Evolutionary conservation across 2,329 filamentous ascomycete species (phyloP), one percentile per base, ranked within the genome.

Genomic region (Botrytis sinoallii): DNA sequence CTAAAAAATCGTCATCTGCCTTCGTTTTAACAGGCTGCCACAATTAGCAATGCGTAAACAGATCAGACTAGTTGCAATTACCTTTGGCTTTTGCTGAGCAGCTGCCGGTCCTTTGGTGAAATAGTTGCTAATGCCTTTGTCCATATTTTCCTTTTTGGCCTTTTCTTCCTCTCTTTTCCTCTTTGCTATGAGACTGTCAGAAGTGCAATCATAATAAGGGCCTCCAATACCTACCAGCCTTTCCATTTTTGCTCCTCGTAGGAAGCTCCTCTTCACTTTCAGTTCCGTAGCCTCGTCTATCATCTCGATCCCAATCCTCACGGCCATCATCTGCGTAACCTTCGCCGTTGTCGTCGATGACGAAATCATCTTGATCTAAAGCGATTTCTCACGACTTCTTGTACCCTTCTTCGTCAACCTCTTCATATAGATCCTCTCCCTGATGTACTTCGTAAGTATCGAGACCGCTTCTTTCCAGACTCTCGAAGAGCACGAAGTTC

Each of bases 351-450:
- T 99, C 96, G 85, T 98, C 96, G 75, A 99, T 95, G 70, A 99
- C 95, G 80, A 99, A 99, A 84, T 99, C 96, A 79, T 99, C 96
- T 80, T 97, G 88, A 81, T 98, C 93, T 70, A 99, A 99, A 86
- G 65, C 96, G 91, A 73, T 92, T 90, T 60, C 96, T 90, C 22
- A 99, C 94, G 77, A 98, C 92, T 97, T 97, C 85, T 98, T 98
- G 86, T 99, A 99, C 70, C 93, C 93, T 80, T 96, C 95, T 80
- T 99, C 96, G 81, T 98, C 95, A 66, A 99, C 94, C 80, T 97
- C 95, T 76, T 98, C 96, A 84, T 98, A 99, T 63, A 99, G 86
- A 78, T 93, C 90, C 77, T 91, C 89, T 79, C 93, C 92, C 76
- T 98, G 91, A 79, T 94, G 89, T 75, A 98, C 89, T 83, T 97